Base-by-base conservation (phyloP, 306 rosid genomes). In the Rosa persica region DNA sequence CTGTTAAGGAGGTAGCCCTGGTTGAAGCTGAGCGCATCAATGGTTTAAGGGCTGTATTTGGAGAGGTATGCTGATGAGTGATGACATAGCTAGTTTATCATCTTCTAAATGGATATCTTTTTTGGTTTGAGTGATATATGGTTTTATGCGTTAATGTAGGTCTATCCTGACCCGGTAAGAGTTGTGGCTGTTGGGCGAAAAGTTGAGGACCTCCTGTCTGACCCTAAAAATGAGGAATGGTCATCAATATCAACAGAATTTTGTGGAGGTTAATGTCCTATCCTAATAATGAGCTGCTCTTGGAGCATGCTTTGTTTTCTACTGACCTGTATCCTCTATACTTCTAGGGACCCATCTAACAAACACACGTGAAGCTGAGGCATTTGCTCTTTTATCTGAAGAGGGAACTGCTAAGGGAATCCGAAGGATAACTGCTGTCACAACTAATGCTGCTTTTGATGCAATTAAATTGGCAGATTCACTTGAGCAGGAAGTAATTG, bases 361-460 rank as follows among this genome's bases (percentile, higher is more conserved):
- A 65, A 95, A 95, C 83, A 95, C 99, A 46, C 84, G 96, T 58
- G 98, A 95, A 81, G 99, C 99, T 3, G 89, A 89, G 83, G 94
- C 91, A 54, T 95, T 95, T 89, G 99, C 96, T 16, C 94, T 95
- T 83, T 69, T 95, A 84, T 91, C 99, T 34, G 98, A 93, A 88
- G 99, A 95, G 87, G 98, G 99, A 74, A 91, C 93, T 86, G 99
- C 99, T 1, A 95, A 95, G 78, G 99, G 99, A 48, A 78, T 91
- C 8, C 93, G 99, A 70, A 91, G 99, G 81, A 89, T 95, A 84
- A 95, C 97, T 61, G 99, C 99, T 76, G 99, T 95, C 71, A 95
- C 99, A 67, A 88, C 97, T 81, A 89, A 82, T 46, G 66, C 49
- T 80, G 99, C 99, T 80, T 69, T 46, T 51, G 86, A 87, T 61